These are phyloP conservation scores for Aspergillus pseudoviridinutans DNA, from an alignment of 2,329 filamentous ascomycete genomes.

Conservation along the genomic window DNA sequence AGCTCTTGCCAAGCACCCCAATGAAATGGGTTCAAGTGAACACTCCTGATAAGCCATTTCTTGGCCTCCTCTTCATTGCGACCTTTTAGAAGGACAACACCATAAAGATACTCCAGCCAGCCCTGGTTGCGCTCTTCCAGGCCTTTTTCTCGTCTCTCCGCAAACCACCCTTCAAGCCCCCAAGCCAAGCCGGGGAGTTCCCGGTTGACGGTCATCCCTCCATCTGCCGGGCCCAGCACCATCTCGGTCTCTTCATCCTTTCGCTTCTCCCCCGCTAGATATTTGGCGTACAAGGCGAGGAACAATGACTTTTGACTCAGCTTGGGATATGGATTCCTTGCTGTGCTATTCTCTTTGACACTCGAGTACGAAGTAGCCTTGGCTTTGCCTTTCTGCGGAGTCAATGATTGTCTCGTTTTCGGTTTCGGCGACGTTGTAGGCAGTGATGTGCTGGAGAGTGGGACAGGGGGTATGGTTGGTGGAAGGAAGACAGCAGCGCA, in stretches of 20 bases:
- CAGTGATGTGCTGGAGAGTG: conserved; percentile 51
- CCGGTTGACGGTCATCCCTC: conserved; percentile 78
- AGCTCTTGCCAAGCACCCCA: conserved; percentile 98
- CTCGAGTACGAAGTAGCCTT: conserved; percentile 47
- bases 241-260: conserved; percentile 97
- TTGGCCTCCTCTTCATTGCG: conserved; percentile 85
- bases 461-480: conserved; percentile 68
- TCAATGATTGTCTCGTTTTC: conserved; percentile 37
- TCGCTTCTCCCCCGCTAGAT: conserved; percentile 88
- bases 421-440: conserved; percentile 30
- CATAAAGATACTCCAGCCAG: conserved; percentile 84
- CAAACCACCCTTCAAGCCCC: conserved; percentile 77
- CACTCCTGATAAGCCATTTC: conserved; percentile 80
- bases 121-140: conserved; percentile 67
- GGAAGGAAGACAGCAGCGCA: conserved; percentile 86
- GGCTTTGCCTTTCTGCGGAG: conserved; percentile 57
- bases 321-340: conserved; percentile 41
- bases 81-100: conserved; percentile 81
- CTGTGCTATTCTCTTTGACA: conserved; percentile 29
- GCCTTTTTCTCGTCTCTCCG: conserved; percentile 58
- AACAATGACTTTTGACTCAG: conserved; percentile 92
- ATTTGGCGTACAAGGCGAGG: conserved; percentile 85
- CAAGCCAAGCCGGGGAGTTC: conserved; percentile 73
- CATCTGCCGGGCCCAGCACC: conserved; percentile 89
- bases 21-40: conserved; percentile 88